Percentiles rank a stretch among this genome's conserved stretches.
Evolutionary conservation across 345 rosid species (phyloP).

Genomic region (Leavenworthia alabamica): DNA sequence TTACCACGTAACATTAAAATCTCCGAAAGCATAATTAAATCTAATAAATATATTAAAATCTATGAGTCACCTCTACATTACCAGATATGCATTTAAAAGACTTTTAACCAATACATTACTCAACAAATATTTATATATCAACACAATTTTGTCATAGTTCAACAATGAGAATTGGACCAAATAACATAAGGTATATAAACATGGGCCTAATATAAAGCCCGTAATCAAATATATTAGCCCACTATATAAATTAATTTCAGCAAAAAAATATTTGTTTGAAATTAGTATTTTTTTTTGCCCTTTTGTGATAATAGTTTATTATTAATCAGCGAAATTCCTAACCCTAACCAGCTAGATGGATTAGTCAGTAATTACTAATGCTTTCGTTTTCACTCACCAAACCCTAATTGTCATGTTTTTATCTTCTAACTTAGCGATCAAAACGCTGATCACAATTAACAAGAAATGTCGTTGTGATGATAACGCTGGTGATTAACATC

Average conservation of each 20-base stretch:
- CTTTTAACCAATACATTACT: not conserved
- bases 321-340: not conserved
- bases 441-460: not conserved
- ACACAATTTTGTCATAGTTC: not conserved
- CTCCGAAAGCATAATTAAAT: not conserved
- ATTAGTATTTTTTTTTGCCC: not conserved
- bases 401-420: constrained; percentile 32
- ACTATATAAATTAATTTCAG: not conserved
- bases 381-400: constrained; percentile 37
- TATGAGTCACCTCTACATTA: not conserved
- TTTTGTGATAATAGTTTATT: not conserved
- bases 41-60: not conserved
- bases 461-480: not conserved
- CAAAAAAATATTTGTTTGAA: too few species aligned
- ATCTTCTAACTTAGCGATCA: too few species aligned
- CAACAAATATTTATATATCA: not conserved
- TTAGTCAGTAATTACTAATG: not conserved
- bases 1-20: too few species aligned
- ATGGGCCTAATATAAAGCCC: not conserved
- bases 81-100: not conserved
- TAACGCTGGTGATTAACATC: constrained; percentile 1
- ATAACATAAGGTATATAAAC: not conserved
- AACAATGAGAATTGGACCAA: not conserved
- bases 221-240: not conserved
- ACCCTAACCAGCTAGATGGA: constrained; percentile 11